Base-by-base conservation (phyloP, 305 asterid species). In the Lippia alba region DNA sequence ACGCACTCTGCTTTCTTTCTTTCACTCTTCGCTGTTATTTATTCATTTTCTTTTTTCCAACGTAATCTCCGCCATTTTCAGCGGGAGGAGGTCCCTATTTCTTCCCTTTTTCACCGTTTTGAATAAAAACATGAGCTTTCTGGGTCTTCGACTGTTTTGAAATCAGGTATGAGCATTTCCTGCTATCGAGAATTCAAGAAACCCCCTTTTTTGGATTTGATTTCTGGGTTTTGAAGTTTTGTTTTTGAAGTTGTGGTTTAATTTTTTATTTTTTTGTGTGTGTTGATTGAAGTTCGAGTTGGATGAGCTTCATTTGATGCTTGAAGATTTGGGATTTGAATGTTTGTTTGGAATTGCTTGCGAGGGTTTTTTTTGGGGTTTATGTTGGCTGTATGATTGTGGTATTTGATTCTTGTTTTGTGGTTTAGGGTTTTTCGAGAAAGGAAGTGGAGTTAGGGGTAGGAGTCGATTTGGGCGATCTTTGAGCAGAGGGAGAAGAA, bases 61-160 rank as follows among this genome's bases (percentile, higher is more conserved):
- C 91, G 91, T 78, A 84, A 88, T 88, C 95, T 84, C 91, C 91
- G 91, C 96, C 86, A 79, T 79, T 87, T 86, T 84, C 90, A 86
- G 94, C 96, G 91, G 91, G 91, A 86, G 91, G 91, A 86, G 30
- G 33, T 59, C 67, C 11, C 58, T 55, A 20, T 50, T 53, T 56
- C 72, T 40, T 15, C 56, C 8, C 10, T 51, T 66, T 63, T 67
- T 5, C 66, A 49, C 67, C 72, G 56, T 81, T 24, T 72, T 65
- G 65, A 66, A 65, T 64, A 33, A 30, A 63, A 56, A 30, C 54
- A 34, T 59, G 51, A 11, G 12, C 32, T 12, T 18, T 6, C 14
- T 5, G 24, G 54, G 56, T 56, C 36, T 39, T 51, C 67, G 4
- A 11, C 75, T 70, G 9, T 77, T 66, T 67, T 36, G 62, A 20